Evolutionary conservation across 2,329 filamentous ascomycete genomes (phyloP).

Genomic region (Fusarium chlamydosporum): DNA sequence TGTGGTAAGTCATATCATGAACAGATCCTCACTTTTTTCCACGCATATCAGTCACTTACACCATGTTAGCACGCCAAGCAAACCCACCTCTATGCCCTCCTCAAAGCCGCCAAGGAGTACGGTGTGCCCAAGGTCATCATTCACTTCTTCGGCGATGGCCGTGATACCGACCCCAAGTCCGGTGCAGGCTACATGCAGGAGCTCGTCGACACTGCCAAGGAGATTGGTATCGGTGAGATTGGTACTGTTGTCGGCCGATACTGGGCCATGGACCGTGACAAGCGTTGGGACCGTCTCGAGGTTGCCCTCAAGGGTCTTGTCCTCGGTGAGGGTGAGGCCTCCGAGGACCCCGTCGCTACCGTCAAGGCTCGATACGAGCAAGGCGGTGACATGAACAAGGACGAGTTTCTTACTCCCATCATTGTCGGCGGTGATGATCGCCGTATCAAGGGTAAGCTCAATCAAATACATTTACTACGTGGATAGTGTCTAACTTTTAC

Average conservation of each 20-base stretch:
- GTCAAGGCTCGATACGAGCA: conserved; percentile 90
- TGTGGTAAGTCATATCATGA: conserved; percentile 70
- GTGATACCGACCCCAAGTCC: conserved; percentile 98
- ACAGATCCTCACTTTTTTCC: not conserved
- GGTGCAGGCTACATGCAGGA: conserved; percentile 89
- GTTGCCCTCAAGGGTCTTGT: conserved; percentile 89
- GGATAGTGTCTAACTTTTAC: conserved; percentile 11
- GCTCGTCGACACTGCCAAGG: conserved; percentile 82
- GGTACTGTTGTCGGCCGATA: conserved; percentile 96
- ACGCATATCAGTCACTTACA: conserved; percentile 24
- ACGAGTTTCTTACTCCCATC: conserved; percentile 99
- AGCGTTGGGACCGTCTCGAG: conserved; percentile 97
- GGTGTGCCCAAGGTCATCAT: conserved; percentile 93
- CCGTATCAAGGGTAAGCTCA: conserved; percentile 81
- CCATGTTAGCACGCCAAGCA: conserved; percentile 86
- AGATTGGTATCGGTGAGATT: conserved; percentile 88
- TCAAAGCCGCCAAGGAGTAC: conserved; percentile 90
- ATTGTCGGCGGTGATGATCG: conserved; percentile 89
- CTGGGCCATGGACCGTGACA: conserved; percentile 99
- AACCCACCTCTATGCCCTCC: conserved; percentile 87
- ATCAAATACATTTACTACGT: not conserved
- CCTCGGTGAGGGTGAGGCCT: conserved; percentile 87
- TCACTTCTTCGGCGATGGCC: conserved; percentile 98
- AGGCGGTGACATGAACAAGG: conserved; percentile 77
- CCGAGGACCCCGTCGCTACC: conserved; percentile 85